Base-by-base conservation (phyloP, 2,329 filamentous ascomycete species). In the Ilyonectria sp. region DNA sequence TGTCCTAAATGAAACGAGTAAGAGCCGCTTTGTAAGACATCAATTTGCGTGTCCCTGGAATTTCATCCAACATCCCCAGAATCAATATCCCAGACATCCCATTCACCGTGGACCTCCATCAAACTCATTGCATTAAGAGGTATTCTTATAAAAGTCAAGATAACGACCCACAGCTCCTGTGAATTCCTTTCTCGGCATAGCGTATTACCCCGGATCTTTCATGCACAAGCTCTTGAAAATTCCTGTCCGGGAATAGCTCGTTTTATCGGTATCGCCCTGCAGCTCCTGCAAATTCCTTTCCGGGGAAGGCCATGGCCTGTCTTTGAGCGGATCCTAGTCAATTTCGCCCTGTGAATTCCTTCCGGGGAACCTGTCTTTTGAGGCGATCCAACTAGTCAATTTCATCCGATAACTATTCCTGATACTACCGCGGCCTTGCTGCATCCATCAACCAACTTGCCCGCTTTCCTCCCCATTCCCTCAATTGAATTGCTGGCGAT, bases 401-500 rank as follows among this genome's bases (percentile, higher is more conserved):
- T 5, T 11, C 19, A 19, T 17, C 26, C 13, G 40, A 21, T 21
- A 13, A 46, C 19, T 23, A 21, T 21, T 3, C 17, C 15, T 2
- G 1, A 44, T n/a, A 21, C 9, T 17, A 47, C 10, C 29, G 17
- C 43, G 2, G 33, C n/a, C 10, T 50, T 13, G 17, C 33, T 3
- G 13, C 23, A 8, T 15, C 46, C 7, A 52, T 40, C 33, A 60
- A 17, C 17, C 57, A n/a, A 10, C 46, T 60, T 8, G 57, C 35
- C 15, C 46, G 29, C n/a, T 33, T 60, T 9, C 49, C 57, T 8
- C 57, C 19, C 44, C 46, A 43, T 2, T 29, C 35, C 46, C 15
- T 60, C 10, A 60, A 26, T 21, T 37, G 44, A 31, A 60, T n/a
- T 4, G 37, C 21, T 8, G 57, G 33, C 6, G 57, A 60, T 17